These are phyloP conservation scores for Curvularia lunata DNA, from an alignment of 2,329 filamentous ascomycete species.

Conservation along the genomic window DNA sequence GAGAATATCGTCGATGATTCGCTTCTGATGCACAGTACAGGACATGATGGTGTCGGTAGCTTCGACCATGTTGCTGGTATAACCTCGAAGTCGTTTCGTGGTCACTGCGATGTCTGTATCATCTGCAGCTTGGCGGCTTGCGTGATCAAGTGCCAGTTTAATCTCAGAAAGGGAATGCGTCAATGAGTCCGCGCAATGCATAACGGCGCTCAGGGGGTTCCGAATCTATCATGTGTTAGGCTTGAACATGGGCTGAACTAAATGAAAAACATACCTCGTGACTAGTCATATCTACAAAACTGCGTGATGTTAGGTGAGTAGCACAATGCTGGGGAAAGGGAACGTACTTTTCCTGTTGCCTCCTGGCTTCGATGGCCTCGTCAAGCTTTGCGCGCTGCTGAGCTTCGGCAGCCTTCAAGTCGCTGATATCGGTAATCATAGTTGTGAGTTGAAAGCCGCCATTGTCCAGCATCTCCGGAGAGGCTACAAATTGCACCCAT, in stretches of 20 bases:
- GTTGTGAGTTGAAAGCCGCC: constrained; percentile 4
- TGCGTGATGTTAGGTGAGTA: not conserved
- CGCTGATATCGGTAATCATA: constrained; percentile 5
- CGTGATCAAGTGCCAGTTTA: not conserved
- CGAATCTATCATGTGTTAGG: not conserved
- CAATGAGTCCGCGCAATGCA: constrained; percentile 8
- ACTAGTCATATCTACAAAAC: constrained; percentile 8
- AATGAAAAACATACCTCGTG: constrained; percentile 1
- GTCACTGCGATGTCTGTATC: not conserved
- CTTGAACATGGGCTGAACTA: not conserved
- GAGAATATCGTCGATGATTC: constrained; percentile 33
- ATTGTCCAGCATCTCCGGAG: constrained; percentile 1
- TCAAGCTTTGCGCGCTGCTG: not conserved
- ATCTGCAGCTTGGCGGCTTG: not conserved
- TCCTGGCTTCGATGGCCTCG: constrained; percentile 6
- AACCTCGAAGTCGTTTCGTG: constrained; percentile 2
- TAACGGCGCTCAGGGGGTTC: constrained; percentile 6
- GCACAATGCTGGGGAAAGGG: not conserved
- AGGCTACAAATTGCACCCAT: constrained; percentile 4
- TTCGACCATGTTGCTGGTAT: constrained; percentile 15
- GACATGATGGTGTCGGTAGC: constrained; percentile 31
- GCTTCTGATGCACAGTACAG: constrained; percentile 37
- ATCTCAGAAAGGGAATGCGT: constrained; percentile 5
- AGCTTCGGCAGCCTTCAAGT: constrained; percentile 3
- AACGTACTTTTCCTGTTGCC: constrained; percentile 9